Conservation (phyloP, 306 rosid genomes). For the Hippophae tibetana region DNA sequence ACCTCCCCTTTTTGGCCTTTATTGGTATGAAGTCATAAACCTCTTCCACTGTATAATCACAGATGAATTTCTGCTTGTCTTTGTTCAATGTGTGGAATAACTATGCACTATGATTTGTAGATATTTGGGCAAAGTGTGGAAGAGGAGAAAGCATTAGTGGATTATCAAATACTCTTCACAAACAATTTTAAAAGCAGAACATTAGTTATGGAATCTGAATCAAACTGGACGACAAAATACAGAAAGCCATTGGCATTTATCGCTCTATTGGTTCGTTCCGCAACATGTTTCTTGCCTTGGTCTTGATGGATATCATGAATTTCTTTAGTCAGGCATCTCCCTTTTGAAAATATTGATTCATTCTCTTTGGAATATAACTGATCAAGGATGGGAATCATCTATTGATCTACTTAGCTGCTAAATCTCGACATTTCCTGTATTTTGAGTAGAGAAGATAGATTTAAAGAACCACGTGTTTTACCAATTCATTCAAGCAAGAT, state of each 20-base stretch:
- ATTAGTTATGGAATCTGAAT: conserved; percentile 75
- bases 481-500: conserved; percentile 35
- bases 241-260: conserved; percentile 56
- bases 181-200: conserved; percentile 31
- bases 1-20: background rate
- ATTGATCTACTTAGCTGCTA: conserved; percentile 20
- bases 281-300: conserved; percentile 84
- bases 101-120: conserved; percentile 23
- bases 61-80: background rate
- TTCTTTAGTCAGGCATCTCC: conserved; percentile 32
- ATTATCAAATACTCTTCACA: conserved; percentile 27
- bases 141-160: conserved; percentile 24
- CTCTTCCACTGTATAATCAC: background rate
- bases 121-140: conserved; percentile 49
- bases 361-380: conserved; percentile 20
- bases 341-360: conserved; percentile 14
- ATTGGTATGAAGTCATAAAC: conserved; percentile 33
- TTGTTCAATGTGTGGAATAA: background rate
- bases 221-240: conserved; percentile 53
- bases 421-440: conserved; percentile 42
- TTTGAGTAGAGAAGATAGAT: conserved; percentile 42
- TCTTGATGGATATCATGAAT: conserved; percentile 72
- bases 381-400: conserved; percentile 23
- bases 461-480: conserved; percentile 44
- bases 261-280: conserved; percentile 61